Evolutionary conservation across 331 rosid genomes (phyloP).

Genomic region (Dryas integrifolia): DNA sequence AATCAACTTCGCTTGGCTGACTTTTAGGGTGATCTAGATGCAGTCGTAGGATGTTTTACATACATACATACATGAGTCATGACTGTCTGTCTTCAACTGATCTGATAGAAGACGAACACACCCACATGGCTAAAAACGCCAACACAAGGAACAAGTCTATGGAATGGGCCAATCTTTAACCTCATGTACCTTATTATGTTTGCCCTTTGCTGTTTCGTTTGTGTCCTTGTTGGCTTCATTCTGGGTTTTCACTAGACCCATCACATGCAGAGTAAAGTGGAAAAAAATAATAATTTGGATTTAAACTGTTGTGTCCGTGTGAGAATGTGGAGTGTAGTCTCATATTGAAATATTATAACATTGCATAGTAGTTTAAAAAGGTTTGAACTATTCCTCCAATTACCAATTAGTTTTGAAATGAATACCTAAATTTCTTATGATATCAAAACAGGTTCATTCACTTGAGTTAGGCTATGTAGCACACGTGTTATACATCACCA

Average conservation of each 20-base stretch:
- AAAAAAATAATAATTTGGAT: not conserved
- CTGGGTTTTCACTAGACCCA: not conserved
- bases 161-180: slow-evolving; percentile 18
- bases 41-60: slow-evolving; percentile 4
- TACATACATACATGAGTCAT: not conserved
- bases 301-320: too few species aligned
- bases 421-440: too few species aligned
- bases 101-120: slow-evolving; percentile 16
- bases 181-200: slow-evolving; percentile 11
- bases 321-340: too few species aligned
- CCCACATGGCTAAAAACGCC: slow-evolving; percentile 31
- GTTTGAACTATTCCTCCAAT: too few species aligned
- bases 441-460: too few species aligned
- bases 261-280: not conserved
- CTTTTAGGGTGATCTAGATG: not conserved
- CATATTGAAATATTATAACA: too few species aligned
- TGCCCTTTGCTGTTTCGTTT: slow-evolving; percentile 8
- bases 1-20: slow-evolving; percentile 2
- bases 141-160: slow-evolving; percentile 8
- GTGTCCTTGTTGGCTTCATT: slow-evolving; percentile 11
- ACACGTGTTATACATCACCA: too few species aligned
- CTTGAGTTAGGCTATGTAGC: too few species aligned
- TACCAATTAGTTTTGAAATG: too few species aligned
- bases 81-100: not conserved
- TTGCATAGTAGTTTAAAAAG: too few species aligned